Evolutionary conservation across 768 basidiomycete species (phyloP).

Genomic region (Phaeolepiota aurea): DNA sequence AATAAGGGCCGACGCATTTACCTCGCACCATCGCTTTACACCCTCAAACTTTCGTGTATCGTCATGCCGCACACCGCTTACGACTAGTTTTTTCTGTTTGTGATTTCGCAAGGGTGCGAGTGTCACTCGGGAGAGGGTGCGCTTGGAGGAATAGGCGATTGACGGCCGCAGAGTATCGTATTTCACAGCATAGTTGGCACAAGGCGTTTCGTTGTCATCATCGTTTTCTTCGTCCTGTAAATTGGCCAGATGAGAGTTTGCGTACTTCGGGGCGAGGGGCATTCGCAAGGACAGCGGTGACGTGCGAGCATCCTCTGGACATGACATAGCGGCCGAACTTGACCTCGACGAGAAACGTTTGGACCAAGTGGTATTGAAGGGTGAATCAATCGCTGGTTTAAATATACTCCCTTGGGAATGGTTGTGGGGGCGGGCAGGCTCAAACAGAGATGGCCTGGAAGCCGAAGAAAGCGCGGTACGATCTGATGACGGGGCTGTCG

Average conservation of each 20-base stretch:
- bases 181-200: conserved; percentile 2
- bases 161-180: conserved; percentile 17
- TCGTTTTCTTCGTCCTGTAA: conserved; percentile 18
- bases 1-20: conserved; percentile 22
- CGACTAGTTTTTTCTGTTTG: conserved; percentile 58
- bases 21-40: conserved; percentile 71
- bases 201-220: conserved; percentile 15
- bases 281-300: conserved; percentile 8
- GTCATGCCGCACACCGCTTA: conserved; percentile 57
- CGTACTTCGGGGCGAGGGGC: conserved; percentile 10
- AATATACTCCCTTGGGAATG: conserved; percentile 22
- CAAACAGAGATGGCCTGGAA: conserved; percentile 28
- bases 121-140: conserved; percentile 22
- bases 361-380: conserved; percentile 22
- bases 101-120: conserved; percentile 32
- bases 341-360: conserved; percentile 12
- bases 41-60: conserved; percentile 61
- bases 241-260: conserved; percentile 9
- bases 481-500: conserved; percentile 38
- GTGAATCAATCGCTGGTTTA: conserved; percentile 15
- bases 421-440: conserved; percentile 27
- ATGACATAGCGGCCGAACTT: conserved; percentile 12
- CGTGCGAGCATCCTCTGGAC: conserved; percentile 9
- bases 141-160: conserved; percentile 25
- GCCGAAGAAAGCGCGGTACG: conserved; percentile 31